Evolutionary conservation across 257 asterid genomes (phyloP).

Genomic region (Cruciata laevipes): DNA sequence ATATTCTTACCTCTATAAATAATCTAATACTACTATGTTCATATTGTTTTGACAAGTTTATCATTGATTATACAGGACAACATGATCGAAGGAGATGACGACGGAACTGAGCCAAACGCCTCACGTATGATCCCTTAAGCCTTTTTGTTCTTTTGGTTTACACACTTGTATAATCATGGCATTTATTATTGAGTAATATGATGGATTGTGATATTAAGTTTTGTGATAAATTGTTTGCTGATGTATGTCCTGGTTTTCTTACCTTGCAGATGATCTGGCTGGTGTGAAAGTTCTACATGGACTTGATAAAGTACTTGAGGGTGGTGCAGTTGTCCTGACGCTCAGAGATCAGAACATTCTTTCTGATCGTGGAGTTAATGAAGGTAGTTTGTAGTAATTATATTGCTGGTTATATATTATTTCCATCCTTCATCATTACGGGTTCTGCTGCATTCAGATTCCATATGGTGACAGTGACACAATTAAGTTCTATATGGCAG

Average conservation of each 20-base stretch:
- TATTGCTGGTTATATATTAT: constrained; percentile 14
- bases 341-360: constrained; percentile 96
- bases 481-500: constrained; percentile 79
- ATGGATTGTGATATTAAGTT: background rate
- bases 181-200: background rate
- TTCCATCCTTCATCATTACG: constrained; percentile 35
- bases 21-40: background rate
- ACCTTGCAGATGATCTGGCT: constrained; percentile 47
- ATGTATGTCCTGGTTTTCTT: constrained; percentile 9
- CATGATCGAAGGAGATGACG: constrained; percentile 65
- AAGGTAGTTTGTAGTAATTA: constrained; percentile 43
- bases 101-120: constrained; percentile 31
- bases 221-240: background rate
- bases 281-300: constrained; percentile 94
- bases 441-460: constrained; percentile 82
- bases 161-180: background rate
- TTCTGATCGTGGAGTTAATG: constrained; percentile 71
- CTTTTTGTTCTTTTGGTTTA: background rate
- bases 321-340: constrained; percentile 90
- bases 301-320: constrained; percentile 83
- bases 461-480: constrained; percentile 83
- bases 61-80: constrained; percentile 52
- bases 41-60: constrained; percentile 3
- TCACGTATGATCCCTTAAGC: constrained; percentile 36
- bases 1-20: too few species aligned